Conservation (phyloP, 1,139 yeast genomes). For the Pichia sp. region DNA sequence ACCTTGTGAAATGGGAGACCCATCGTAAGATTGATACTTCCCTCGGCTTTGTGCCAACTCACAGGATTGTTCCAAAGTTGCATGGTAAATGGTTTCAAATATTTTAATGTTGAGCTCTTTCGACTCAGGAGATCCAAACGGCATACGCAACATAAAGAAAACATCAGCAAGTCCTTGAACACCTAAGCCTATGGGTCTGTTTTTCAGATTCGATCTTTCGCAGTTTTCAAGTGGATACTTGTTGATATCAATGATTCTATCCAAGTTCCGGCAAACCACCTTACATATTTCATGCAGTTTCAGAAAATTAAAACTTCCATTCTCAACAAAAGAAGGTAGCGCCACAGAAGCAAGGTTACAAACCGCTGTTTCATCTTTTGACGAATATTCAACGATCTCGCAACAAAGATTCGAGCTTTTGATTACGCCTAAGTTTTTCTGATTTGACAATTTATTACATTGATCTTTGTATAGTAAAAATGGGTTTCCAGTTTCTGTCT, state of each 20-base stretch:
- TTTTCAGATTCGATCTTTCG: constrained; percentile 44
- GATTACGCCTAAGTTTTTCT: constrained; percentile 51
- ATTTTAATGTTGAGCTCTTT: constrained; percentile 47
- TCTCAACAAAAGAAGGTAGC: constrained; percentile 44
- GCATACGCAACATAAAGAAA: constrained; percentile 47
- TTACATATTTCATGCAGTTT: constrained; percentile 48
- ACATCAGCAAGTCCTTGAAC: constrained; percentile 59
- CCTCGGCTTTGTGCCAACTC: constrained; percentile 50
- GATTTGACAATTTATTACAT: constrained; percentile 51
- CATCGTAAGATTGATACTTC: constrained; percentile 45
- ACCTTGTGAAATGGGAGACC: constrained; percentile 56
- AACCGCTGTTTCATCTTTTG: constrained; percentile 53
- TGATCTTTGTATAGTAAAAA: constrained; percentile 56
- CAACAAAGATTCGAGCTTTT: constrained; percentile 58
- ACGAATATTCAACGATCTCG: constrained; percentile 53
- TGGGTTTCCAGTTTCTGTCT: constrained; percentile 59
- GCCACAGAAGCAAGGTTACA: constrained; percentile 54
- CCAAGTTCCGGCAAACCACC: constrained; percentile 48
- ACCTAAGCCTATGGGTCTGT: constrained; percentile 57
- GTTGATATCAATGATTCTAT: constrained; percentile 51
- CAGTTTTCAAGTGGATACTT: constrained; percentile 51
- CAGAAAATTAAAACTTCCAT: constrained; percentile 43
- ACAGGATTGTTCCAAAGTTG: constrained; percentile 50
- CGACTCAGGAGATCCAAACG: constrained; percentile 53
- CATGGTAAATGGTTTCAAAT: constrained; percentile 58